phyloP scores from a whole-genome alignment of 768 basidiomycete genomes.

The Calocybe gangraenosa region DNA sequence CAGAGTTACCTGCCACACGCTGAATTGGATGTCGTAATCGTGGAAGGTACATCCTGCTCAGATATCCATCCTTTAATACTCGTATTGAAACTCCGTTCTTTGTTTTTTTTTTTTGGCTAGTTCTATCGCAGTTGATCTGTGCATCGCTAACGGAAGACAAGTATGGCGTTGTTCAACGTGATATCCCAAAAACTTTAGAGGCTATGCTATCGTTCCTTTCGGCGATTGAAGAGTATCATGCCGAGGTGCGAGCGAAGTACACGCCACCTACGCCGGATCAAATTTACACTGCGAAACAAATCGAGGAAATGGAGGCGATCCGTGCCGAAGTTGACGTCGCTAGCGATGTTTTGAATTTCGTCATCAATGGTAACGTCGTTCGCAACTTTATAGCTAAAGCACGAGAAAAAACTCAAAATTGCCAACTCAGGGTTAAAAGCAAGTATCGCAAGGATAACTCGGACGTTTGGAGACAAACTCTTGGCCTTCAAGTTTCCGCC shows the following conservation, averaged over 20 bases:
- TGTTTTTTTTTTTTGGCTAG: constrained; percentile 35
- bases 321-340: constrained; percentile 52
- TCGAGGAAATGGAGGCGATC: constrained; percentile 32
- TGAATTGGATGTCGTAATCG: constrained; percentile 56
- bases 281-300: constrained; percentile 27
- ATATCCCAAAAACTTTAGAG: constrained; percentile 80
- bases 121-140: constrained; percentile 61
- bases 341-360: constrained; percentile 45
- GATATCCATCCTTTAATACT: background rate
- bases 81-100: background rate
- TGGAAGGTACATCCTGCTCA: constrained; percentile 55
- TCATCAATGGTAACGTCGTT: constrained; percentile 55
- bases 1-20: constrained; percentile 55
- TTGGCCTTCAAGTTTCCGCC: constrained; percentile 76
- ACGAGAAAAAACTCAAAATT: too few species aligned
- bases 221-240: constrained; percentile 63
- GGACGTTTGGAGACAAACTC: constrained; percentile 73
- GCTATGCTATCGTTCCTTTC: constrained; percentile 63
- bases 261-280: constrained; percentile 33
- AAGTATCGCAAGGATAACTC: constrained; percentile 59
- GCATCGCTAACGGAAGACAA: constrained; percentile 77
- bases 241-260: constrained; percentile 42
- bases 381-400: too few species aligned
- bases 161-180: constrained; percentile 81
- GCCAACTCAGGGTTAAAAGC: constrained; percentile 63